Evolutionary conservation across 495 filamentous ascomycete species (phyloP).

Genomic region (Penicillium manginii): DNA sequence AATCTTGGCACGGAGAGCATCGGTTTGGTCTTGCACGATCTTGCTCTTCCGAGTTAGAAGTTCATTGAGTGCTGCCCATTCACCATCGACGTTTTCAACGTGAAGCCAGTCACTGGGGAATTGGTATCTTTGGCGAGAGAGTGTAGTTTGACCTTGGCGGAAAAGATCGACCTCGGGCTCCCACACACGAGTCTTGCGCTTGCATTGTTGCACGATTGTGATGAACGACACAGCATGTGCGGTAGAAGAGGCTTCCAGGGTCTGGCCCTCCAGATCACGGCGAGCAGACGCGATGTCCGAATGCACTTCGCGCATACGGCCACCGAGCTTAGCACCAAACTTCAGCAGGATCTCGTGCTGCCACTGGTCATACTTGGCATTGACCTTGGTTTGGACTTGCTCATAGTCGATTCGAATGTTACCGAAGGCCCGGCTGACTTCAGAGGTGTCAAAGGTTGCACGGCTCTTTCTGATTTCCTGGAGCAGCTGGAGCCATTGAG

Average conservation of each 20-base stretch:
- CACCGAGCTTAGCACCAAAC: slow-evolving; percentile 88
- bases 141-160: slow-evolving; percentile 88
- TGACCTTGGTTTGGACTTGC: slow-evolving; percentile 97
- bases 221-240: slow-evolving; percentile 98
- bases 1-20: slow-evolving; percentile 95
- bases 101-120: slow-evolving; percentile 92
- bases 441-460: slow-evolving; percentile 93
- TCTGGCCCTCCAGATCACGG: slow-evolving; percentile 84
- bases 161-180: slow-evolving; percentile 94
- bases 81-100: slow-evolving; percentile 89
- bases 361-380: slow-evolving; percentile 99
- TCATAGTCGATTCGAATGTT: slow-evolving; percentile 95
- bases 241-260: slow-evolving; percentile 88
- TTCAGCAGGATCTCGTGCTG: slow-evolving; percentile 94
- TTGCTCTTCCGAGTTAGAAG: slow-evolving; percentile 86
- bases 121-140: slow-evolving; percentile 87
- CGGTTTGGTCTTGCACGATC: slow-evolving; percentile 92
- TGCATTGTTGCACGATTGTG: slow-evolving; percentile 93
- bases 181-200: slow-evolving; percentile 90
- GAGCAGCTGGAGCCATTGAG: slow-evolving; percentile 89
- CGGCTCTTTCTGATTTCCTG: slow-evolving; percentile 93
- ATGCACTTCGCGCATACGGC: slow-evolving; percentile 85
- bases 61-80: slow-evolving; percentile 91
- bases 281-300: slow-evolving; percentile 86
- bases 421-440: slow-evolving; percentile 86